A percentile compares a stretch with the other conserved stretches of the same genome.
phyloP scores from a whole-genome alignment of 2,329 filamentous ascomycete species.

The Aspergillus quadrilineatus region DNA sequence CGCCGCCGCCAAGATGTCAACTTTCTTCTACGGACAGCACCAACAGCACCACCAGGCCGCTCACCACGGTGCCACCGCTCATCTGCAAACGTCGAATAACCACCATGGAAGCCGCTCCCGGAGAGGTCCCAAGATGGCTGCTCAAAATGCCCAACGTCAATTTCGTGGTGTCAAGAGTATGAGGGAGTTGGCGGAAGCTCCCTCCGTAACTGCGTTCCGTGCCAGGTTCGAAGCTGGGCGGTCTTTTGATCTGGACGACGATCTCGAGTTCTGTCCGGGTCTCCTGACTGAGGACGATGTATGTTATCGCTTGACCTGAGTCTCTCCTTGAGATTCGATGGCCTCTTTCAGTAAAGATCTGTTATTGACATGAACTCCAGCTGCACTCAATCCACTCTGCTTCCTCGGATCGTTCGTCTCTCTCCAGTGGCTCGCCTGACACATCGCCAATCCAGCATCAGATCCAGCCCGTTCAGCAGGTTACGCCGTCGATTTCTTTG shows the following conservation, averaged over 20 bases:
- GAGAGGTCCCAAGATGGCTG: constrained; percentile 75
- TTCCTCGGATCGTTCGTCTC: constrained; percentile 86
- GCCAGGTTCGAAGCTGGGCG: constrained; percentile 85
- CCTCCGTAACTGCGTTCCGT: constrained; percentile 74
- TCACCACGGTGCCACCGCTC: constrained; percentile 53
- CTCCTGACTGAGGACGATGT: constrained; percentile 93
- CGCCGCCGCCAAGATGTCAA: constrained; percentile 43
- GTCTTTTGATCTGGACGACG: constrained; percentile 94
- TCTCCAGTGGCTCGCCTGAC: constrained; percentile 91
- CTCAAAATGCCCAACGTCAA: constrained; percentile 82
- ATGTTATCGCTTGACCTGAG: constrained; percentile 34
- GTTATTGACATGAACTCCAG: constrained; percentile 50
- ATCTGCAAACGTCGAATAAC: constrained; percentile 61
- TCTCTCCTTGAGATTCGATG: neutral
- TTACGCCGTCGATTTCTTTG: constrained; percentile 71
- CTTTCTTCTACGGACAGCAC: constrained; percentile 49
- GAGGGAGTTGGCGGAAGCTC: constrained; percentile 81
- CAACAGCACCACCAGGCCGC: constrained; percentile 47
- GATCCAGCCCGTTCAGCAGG: constrained; percentile 68
- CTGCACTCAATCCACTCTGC: constrained; percentile 87
- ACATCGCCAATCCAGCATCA: constrained; percentile 87
- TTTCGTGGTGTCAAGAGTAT: constrained; percentile 81
- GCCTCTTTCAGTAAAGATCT: neutral
- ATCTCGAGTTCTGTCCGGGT: constrained; percentile 91
- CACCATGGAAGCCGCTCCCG: constrained; percentile 84